Evolutionary conservation across 371 early-diverging fungal genomes (phyloP), one percentile per base, ranked within the genome.

Genomic region (Mortierella sp.): DNA sequence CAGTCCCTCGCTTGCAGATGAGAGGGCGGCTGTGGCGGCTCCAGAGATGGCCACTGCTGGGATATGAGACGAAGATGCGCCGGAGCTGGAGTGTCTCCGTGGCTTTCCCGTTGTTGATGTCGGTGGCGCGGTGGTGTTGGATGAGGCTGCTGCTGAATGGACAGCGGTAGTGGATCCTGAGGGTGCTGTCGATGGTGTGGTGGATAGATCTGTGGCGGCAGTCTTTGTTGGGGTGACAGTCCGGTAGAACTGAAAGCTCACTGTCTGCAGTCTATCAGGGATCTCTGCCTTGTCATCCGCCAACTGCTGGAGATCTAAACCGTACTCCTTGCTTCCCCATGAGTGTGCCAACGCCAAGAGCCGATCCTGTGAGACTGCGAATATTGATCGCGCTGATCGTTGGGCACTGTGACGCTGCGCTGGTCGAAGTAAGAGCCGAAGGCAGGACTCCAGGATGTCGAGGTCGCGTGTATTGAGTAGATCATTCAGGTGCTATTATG

Each of bases 341-440:
- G 88, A 89, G 63, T 90, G 90, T 43, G 91, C 91, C 37, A 94
- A 77, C 48, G 92, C 89, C 61, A 88, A 78, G 44, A 93, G 89
- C 67, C 89, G 90, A 29, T 93, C 93, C 68, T 90, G 91, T 9
- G 93, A 91, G 43, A 91, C 85, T 29, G 80, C 87, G 78, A 95
- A 93, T 40, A 89, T 89, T 34, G 92, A 85, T 47, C 91, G 88
- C 26, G 93, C 86, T 8, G 93, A 90, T 44, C 92, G 89, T 68
- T 95, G 95, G 43, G 90, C 91, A 50, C 91, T 91, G 68, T 93
- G 87, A 40, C 96, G 90, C 85, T 96, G 96, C 14, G 96, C 95
- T n/a, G 95, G 95, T 65, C 94, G 89, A 34, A 95, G 85, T 66
- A 96, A 80, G 37, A 96, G 89, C 9, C 91, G 90, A 31, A 98